These are phyloP conservation scores for carrot (Daucus carota) DNA, from an alignment of 129 eudicot species.

Conservation along the genomic window DNA sequence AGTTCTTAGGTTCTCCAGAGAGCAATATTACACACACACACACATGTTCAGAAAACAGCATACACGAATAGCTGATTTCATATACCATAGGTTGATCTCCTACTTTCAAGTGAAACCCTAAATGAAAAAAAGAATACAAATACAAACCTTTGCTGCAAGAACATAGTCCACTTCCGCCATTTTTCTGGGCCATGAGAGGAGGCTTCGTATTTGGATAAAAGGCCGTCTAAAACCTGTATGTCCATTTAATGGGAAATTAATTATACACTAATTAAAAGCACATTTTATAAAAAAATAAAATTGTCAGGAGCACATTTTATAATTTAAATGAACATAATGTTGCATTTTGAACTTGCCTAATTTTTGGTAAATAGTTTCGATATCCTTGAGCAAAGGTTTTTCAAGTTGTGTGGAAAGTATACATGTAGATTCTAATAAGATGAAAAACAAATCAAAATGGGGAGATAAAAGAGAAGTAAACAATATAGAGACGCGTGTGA, in stretches of 20 bases:
- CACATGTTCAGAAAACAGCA: background rate
- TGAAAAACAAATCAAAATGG: background rate
- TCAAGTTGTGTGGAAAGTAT: background rate
- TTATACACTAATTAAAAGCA: conserved; percentile 1
- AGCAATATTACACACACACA: background rate
- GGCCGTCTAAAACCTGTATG: conserved; percentile 75
- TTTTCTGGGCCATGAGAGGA: conserved; percentile 89
- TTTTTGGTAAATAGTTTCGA: background rate
- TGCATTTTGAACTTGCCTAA: background rate
- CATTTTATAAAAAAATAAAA: too few species aligned
- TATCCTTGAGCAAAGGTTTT: background rate
- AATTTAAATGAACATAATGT: background rate
- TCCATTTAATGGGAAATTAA: background rate
- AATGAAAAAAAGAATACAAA: background rate
- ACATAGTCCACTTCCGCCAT: conserved; percentile 58
- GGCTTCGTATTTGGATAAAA: conserved; percentile 71
- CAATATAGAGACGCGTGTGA: background rate
- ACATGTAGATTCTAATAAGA: background rate
- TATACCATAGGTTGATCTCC: background rate
- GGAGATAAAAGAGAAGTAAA: background rate
- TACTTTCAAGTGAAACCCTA: background rate
- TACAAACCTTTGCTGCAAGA: conserved; percentile 77
- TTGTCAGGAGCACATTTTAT: conserved; percentile 4
- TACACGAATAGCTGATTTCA: background rate
- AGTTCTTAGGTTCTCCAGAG: background rate